Percentiles rank a stretch among this genome's conserved stretches.
These are phyloP conservation scores for Alternaria arborescens DNA, from an alignment of 2,329 filamentous ascomycete species.

Conservation along the genomic window DNA sequence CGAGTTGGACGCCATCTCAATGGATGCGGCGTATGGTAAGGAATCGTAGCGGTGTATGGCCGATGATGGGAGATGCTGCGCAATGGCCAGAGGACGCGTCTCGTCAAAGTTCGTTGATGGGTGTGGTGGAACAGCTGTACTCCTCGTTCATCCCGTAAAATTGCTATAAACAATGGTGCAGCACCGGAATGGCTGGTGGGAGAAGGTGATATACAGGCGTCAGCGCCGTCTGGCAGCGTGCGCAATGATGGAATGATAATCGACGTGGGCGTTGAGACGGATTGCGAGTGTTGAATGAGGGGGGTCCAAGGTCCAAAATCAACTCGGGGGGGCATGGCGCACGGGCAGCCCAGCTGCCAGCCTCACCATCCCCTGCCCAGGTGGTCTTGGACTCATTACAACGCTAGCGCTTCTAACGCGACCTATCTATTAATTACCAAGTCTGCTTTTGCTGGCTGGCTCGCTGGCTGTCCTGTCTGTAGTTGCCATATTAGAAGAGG, in stretches of 20 bases:
- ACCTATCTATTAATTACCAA: slow-evolving; percentile 11
- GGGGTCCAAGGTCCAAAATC: not conserved
- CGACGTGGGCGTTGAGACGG: slow-evolving; percentile 32
- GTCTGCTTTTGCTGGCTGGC: slow-evolving; percentile 1
- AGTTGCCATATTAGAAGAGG: not conserved
- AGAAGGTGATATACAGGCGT: slow-evolving; percentile 9
- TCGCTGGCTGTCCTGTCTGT: not conserved
- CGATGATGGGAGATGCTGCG: slow-evolving; percentile 22
- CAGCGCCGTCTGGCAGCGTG: slow-evolving; percentile 24
- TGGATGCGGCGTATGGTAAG: slow-evolving; percentile 31
- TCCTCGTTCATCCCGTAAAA: slow-evolving; percentile 41
- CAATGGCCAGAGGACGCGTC: slow-evolving; percentile 46
- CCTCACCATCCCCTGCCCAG: slow-evolving; percentile 13
- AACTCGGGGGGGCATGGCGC: not conserved
- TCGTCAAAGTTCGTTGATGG: slow-evolving; percentile 49
- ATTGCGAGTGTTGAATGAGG: not conserved
- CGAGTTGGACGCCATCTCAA: slow-evolving; percentile 72
- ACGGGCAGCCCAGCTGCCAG: slow-evolving; percentile 9
- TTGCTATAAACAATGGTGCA: slow-evolving; percentile 33
- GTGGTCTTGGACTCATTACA: slow-evolving; percentile 24
- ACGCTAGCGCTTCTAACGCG: slow-evolving; percentile 20
- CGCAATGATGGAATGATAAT: slow-evolving; percentile 42
- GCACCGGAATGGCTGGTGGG: slow-evolving; percentile 36
- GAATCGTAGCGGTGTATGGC: slow-evolving; percentile 18
- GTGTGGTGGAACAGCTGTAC: slow-evolving; percentile 35